These are phyloP conservation scores for Graphilbum sp. DNA, from an alignment of 2,329 filamentous ascomycete species.

Conservation along the genomic window DNA sequence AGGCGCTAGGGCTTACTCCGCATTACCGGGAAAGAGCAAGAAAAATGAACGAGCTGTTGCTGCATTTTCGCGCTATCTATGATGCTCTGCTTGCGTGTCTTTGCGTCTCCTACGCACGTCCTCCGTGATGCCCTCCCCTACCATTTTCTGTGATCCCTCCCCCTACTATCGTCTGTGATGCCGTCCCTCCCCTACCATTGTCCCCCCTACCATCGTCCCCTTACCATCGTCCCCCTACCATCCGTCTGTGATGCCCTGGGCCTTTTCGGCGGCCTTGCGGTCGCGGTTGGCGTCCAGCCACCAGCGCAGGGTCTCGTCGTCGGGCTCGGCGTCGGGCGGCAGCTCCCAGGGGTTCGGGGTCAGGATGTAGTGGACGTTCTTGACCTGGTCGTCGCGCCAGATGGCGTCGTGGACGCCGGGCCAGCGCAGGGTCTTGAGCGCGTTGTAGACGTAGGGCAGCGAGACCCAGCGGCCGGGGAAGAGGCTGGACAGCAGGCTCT, in stretches of 20 bases:
- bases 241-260: slow-evolving; percentile 8
- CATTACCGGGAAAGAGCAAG: too few relatives aligned
- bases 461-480: slow-evolving; percentile 39
- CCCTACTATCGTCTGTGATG: background rate
- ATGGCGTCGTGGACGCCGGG: slow-evolving; percentile 34
- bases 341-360: slow-evolving; percentile 44
- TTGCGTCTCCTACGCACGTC: too few relatives aligned
- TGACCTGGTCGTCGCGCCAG: slow-evolving; percentile 40
- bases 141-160: too few relatives aligned
- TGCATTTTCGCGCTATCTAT: too few relatives aligned
- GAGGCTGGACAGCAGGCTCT: slow-evolving; percentile 38
- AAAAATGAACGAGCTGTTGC: too few relatives aligned
- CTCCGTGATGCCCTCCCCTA: too few relatives aligned
- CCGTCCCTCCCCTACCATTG: background rate
- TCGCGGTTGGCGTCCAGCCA: slow-evolving; percentile 34
- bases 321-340: slow-evolving; percentile 25
- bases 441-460: slow-evolving; percentile 45
- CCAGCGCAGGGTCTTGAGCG: slow-evolving; percentile 39
- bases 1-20: too few relatives aligned
- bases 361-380: slow-evolving; percentile 46
- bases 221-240: slow-evolving; percentile 2
- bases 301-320: slow-evolving; percentile 36
- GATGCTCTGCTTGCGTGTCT: too few relatives aligned
- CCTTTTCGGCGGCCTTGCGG: slow-evolving; percentile 9
- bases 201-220: background rate